A percentile compares a stretch with the other conserved stretches of the same genome.
These are phyloP conservation scores for Candida quercuum DNA, from an alignment of 805 yeast genomes.

Conservation along the genomic window DNA sequence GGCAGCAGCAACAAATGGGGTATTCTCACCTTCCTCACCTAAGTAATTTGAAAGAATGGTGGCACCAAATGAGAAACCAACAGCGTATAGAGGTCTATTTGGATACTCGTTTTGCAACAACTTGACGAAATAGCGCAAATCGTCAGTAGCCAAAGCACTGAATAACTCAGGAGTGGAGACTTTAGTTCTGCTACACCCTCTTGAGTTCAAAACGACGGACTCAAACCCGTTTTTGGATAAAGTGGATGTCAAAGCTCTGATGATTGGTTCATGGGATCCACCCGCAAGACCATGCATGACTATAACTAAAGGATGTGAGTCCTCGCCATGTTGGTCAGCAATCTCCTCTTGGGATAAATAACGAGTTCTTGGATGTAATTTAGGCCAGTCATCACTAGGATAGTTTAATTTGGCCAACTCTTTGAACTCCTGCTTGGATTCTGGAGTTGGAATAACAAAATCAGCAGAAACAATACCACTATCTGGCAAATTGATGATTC, in stretches of 20 bases:
- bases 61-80: constrained; percentile 74
- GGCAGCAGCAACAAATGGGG: constrained; percentile 52
- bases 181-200: constrained; percentile 77
- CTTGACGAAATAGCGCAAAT: constrained; percentile 53
- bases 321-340: constrained; percentile 27
- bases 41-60: constrained; percentile 59
- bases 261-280: constrained; percentile 73
- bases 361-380: constrained; percentile 65
- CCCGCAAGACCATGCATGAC: constrained; percentile 74
- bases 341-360: constrained; percentile 46
- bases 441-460: constrained; percentile 45
- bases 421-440: constrained; percentile 24
- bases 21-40: constrained; percentile 56
- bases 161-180: constrained; percentile 63
- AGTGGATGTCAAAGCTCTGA: constrained; percentile 46
- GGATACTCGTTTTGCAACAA: constrained; percentile 49
- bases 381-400: constrained; percentile 46
- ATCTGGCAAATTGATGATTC: constrained; percentile 51
- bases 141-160: constrained; percentile 66
- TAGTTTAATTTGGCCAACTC: constrained; percentile 34
- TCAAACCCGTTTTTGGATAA: constrained; percentile 43
- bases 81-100: constrained; percentile 53
- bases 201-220: constrained; percentile 58
- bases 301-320: constrained; percentile 48
- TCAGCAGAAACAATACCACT: constrained; percentile 75